Conservation (phyloP, 345 rosid species). For the Melaleuca quinquenervia region DNA sequence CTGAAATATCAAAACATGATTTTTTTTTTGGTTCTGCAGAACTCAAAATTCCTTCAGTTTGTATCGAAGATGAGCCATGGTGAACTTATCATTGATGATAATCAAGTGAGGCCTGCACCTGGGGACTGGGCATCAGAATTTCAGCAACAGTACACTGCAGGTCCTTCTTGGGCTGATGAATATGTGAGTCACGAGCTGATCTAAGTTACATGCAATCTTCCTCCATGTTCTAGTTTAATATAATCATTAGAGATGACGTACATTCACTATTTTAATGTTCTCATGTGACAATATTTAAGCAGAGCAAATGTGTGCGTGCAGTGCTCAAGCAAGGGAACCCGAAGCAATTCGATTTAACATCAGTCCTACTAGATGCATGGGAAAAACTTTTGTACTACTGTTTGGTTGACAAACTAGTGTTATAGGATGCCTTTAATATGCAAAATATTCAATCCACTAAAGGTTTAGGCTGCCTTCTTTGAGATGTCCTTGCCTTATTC, state of each 20-base stretch:
- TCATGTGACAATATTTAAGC: background rate
- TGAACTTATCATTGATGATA: conserved; percentile 91
- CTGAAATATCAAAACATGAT: background rate
- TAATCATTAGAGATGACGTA: background rate
- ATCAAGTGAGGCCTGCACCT: conserved; percentile 70
- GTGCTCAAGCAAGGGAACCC: background rate
- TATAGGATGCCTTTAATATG: background rate
- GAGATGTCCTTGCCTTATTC: background rate
- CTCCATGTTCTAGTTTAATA: background rate
- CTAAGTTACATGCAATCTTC: background rate
- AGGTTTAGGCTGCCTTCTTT: conserved; percentile 4
- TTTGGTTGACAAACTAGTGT: background rate
- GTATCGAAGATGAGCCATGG: conserved; percentile 99
- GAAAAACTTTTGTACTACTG: background rate
- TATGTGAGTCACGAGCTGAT: conserved; percentile 48
- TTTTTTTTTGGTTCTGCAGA: conserved; percentile 47
- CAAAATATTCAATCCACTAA: background rate
- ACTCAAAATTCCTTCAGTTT: conserved; percentile 96
- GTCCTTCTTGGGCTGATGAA: conserved; percentile 89
- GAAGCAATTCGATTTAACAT: background rate
- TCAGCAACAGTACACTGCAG: conserved; percentile 61
- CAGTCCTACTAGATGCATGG: background rate
- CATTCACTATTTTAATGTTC: background rate
- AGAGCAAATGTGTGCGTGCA: background rate
- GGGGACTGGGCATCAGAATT: conserved; percentile 91